phyloP scores from a whole-genome alignment of 192 early-diverging fungal genomes.

The Coemansia sp. region DNA sequence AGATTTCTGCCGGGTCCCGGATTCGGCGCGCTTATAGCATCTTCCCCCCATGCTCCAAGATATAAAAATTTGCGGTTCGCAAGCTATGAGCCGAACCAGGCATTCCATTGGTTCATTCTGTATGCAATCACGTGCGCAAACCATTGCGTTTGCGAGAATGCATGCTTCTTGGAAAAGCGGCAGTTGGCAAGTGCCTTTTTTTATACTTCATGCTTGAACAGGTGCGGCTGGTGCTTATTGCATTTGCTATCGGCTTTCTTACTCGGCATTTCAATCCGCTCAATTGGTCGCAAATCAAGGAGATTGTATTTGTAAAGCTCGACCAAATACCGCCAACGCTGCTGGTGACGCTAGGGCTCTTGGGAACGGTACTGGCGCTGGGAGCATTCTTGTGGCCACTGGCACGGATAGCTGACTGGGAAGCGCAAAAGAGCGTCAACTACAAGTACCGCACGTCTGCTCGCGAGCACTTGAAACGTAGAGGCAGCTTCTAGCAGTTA shows the following conservation, averaged over 20 bases:
- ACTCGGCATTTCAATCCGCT: conserved; percentile 54
- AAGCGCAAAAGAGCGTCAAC: conserved; percentile 27
- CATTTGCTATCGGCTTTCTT: conserved; percentile 54
- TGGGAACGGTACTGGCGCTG: conserved; percentile 22
- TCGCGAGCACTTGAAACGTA: conserved; percentile 50
- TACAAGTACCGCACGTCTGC: conserved; percentile 50
- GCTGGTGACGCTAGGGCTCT: conserved; percentile 23
- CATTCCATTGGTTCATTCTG: background rate
- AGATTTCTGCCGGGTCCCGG: no score
- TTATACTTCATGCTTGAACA: conserved; percentile 44
- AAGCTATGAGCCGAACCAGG: conserved; percentile 31
- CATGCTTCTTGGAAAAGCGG: background rate
- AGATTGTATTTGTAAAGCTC: conserved; percentile 29
- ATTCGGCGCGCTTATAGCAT: no score
- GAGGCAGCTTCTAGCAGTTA: conserved; percentile 49
- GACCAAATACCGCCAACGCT: conserved; percentile 40
- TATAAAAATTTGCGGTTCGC: conserved; percentile 52
- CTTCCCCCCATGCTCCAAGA: background rate
- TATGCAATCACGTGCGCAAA: conserved; percentile 2
- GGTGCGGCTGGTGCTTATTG: conserved; percentile 52
- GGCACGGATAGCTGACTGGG: conserved; percentile 49
- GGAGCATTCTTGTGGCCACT: conserved; percentile 40
- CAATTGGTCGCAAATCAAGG: conserved; percentile 52
- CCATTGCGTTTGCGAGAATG: background rate
- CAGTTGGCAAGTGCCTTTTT: no score